phyloP scores from a whole-genome alignment of 2,329 filamentous ascomycete genomes.

The Colletotrichum sp. region DNA sequence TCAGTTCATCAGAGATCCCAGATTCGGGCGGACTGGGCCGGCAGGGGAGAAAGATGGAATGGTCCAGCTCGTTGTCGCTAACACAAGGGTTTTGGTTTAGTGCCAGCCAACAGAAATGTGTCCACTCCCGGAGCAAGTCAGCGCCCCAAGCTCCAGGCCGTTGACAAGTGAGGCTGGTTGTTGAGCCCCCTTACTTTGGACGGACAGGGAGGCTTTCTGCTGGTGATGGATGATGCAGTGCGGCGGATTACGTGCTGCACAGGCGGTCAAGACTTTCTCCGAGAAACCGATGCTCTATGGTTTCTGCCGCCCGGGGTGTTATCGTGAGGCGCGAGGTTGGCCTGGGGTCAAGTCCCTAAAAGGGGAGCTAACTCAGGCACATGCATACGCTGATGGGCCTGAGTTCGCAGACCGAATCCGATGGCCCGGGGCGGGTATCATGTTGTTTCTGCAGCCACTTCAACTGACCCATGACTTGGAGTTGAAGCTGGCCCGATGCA shows the following conservation, averaged over 20 bases:
- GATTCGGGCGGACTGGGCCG: background rate
- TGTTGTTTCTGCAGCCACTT: background rate
- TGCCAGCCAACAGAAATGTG: background rate
- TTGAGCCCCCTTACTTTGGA: background rate
- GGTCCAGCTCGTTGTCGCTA: background rate
- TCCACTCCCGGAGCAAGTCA: background rate
- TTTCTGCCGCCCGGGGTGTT: conserved; percentile 5
- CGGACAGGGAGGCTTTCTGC: background rate
- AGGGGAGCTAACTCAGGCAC: conserved; percentile 12
- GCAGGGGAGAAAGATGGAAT: background rate
- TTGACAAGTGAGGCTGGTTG: background rate
- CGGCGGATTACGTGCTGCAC: background rate
- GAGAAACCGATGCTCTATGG: background rate
- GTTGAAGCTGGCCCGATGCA: background rate
- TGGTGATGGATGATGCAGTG: background rate
- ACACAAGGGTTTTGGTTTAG: background rate
- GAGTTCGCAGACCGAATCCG: background rate
- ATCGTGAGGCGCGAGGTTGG: background rate
- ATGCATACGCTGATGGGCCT: conserved; percentile 16
- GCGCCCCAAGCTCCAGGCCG: background rate
- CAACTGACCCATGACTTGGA: background rate
- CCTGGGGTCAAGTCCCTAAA: background rate
- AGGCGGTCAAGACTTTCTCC: background rate
- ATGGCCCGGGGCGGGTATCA: background rate
- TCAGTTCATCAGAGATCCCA: background rate